A percentile compares a stretch with the other conserved stretches of the same genome.
phyloP scores from a whole-genome alignment of 1,139 yeast genomes.

The Nakaseomyces delphensis region DNA sequence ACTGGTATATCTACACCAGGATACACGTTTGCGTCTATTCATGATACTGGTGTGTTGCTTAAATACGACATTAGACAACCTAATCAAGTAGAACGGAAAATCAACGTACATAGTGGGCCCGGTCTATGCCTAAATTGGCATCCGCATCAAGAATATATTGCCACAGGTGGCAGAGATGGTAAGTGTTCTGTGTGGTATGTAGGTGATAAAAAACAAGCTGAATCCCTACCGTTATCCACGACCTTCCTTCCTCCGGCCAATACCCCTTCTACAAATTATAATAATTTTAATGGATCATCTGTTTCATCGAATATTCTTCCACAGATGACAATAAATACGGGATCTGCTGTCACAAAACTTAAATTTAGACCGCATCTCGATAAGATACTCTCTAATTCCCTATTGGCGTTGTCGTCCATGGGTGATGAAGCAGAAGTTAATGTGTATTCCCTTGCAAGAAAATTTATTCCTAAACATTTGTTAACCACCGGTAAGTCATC shows the following conservation, averaged over 20 bases:
- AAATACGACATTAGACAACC: conserved; percentile 72
- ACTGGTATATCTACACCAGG: conserved; percentile 27
- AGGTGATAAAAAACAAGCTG: conserved; percentile 24
- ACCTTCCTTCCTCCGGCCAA: conserved; percentile 10
- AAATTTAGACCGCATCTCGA: conserved; percentile 36
- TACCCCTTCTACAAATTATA: conserved; percentile 13
- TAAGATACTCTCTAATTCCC: conserved; percentile 43
- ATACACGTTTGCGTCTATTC: conserved; percentile 57
- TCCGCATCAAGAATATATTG: conserved; percentile 69
- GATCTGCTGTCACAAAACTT: conserved; percentile 54
- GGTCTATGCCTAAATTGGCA: conserved; percentile 87
- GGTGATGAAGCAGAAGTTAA: conserved; percentile 70
- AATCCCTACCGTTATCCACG: conserved; percentile 14
- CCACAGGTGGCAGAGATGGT: conserved; percentile 88
- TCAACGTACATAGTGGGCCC: conserved; percentile 88
- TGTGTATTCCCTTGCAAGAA: conserved; percentile 65
- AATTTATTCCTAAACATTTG: conserved; percentile 64
- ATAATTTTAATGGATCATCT: conserved; percentile 16
- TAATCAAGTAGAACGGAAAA: conserved; percentile 52
- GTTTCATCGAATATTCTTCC: conserved; percentile 39
- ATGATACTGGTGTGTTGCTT: conserved; percentile 82
- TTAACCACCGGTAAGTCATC: conserved; percentile 26
- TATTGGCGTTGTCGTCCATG: conserved; percentile 69
- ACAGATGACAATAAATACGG: conserved; percentile 61
- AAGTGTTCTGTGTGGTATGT: conserved; percentile 32